Evolutionary conservation across 2,329 filamentous ascomycete genomes (phyloP).

Genomic region (Aspergillus tamarii): DNA sequence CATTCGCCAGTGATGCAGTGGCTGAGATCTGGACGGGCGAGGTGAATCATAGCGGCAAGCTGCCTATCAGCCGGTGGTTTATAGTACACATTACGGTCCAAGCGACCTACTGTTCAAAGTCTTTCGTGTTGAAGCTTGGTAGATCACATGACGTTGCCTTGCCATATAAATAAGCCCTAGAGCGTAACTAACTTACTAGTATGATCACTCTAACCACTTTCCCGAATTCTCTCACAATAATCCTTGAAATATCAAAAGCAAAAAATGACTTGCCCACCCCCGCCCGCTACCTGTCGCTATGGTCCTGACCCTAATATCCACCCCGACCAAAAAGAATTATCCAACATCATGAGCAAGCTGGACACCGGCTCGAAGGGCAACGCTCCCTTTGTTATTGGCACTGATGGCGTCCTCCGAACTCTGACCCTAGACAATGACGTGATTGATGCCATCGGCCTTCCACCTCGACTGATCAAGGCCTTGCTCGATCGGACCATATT

Average conservation of each 20-base stretch:
- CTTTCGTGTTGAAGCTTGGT: too few species aligned
- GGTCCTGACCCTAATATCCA: constrained; percentile 14
- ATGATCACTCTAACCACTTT: background rate
- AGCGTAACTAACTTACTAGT: too few species aligned
- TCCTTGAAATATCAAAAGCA: background rate
- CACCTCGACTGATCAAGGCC: constrained; percentile 13
- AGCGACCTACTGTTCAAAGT: too few species aligned
- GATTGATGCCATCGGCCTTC: constrained; percentile 14
- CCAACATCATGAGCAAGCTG: constrained; percentile 1
- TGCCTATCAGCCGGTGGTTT: background rate
- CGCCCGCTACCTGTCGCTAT: background rate
- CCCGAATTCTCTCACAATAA: background rate
- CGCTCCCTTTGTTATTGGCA: background rate
- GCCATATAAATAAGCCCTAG: constrained; percentile 1
- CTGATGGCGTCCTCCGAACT: constrained; percentile 13
- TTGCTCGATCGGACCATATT: constrained; percentile 11
- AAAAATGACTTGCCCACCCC: background rate
- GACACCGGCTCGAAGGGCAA: background rate
- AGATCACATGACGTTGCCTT: background rate
- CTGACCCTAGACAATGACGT: constrained; percentile 10
- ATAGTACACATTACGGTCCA: too few species aligned
- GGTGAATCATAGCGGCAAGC: background rate
- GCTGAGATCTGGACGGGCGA: background rate
- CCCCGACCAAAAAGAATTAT: constrained; percentile 16
- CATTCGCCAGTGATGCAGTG: too few species aligned